These are phyloP conservation scores for Pharnaceum exiguum DNA, from an alignment of 148 eudicot genomes.

Conservation along the genomic window DNA sequence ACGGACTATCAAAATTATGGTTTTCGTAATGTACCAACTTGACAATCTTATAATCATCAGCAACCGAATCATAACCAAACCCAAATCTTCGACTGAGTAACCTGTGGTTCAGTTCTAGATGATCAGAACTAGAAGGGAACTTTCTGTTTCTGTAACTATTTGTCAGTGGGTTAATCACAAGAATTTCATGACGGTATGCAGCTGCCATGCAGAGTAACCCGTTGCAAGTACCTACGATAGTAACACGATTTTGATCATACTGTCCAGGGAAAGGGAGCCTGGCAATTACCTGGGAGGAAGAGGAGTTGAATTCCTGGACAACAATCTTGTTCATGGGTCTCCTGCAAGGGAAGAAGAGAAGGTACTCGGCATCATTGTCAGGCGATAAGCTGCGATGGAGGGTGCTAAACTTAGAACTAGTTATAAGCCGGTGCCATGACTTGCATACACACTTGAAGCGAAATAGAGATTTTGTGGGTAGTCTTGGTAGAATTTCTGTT, in stretches of 20 bases:
- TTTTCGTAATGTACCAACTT: not conserved
- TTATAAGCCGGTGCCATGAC: constrained; percentile 10
- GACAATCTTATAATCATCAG: constrained; percentile 17
- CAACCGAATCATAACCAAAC: constrained; percentile 15
- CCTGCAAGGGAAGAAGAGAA: constrained; percentile 8
- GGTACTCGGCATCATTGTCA: not conserved
- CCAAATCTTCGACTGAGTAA: not conserved
- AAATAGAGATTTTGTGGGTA: constrained; percentile 21
- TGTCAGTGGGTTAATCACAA: constrained; percentile 16
- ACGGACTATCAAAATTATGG: not conserved
- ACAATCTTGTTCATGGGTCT: not conserved
- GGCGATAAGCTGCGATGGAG: constrained; percentile 2
- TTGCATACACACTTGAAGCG: constrained; percentile 23
- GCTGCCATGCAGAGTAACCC: not conserved
- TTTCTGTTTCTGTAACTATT: not conserved
- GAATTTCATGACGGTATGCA: too few species aligned
- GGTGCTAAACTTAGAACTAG: constrained; percentile 6
- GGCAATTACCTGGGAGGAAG: not conserved
- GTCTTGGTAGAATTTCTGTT: constrained; percentile 8
- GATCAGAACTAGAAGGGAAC: not conserved
- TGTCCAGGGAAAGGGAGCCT: not conserved
- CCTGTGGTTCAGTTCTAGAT: too few species aligned
- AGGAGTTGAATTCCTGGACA: not conserved
- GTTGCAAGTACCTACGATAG: constrained; percentile 10
- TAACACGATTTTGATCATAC: too few species aligned